Evolutionary conservation across 2,329 filamentous ascomycete genomes (phyloP).

Genomic region (Phyllosticta citriasiana): DNA sequence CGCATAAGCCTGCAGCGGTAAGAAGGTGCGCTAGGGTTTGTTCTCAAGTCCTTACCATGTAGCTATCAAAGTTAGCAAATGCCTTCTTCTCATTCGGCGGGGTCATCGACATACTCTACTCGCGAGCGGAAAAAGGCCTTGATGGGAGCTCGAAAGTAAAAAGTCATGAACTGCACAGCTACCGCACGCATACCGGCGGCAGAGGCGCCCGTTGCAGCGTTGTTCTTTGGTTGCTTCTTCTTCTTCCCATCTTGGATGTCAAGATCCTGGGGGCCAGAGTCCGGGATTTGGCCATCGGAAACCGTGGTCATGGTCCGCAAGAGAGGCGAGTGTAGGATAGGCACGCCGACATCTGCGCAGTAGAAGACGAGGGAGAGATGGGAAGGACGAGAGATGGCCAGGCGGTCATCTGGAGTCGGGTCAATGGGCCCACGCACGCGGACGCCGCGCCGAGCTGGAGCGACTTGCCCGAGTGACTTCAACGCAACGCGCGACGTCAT

Average conservation of each 20-base stretch:
- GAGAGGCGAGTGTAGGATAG: conserved; percentile 11
- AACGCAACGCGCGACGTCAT: conserved; percentile 2
- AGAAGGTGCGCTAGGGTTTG: not conserved
- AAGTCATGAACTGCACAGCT: conserved; percentile 65
- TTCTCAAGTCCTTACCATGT: conserved; percentile 34
- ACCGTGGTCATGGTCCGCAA: conserved; percentile 28
- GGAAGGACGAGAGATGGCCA: not conserved
- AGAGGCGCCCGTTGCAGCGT: conserved; percentile 63
- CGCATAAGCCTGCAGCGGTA: conserved; percentile 45
- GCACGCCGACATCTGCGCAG: conserved; percentile 4
- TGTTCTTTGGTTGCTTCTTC: conserved; percentile 41
- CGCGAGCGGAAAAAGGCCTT: conserved; percentile 88
- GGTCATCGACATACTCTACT: conserved; percentile 59
- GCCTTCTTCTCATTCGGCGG: not conserved
- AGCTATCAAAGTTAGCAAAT: conserved; percentile 28
- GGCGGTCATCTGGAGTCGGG: conserved; percentile 4
- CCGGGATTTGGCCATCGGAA: conserved; percentile 18
- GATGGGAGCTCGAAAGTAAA: conserved; percentile 83
- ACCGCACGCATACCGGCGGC: conserved; percentile 73
- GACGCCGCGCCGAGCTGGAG: not conserved
- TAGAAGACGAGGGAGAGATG: not conserved
- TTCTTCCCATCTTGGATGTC: conserved; percentile 5
- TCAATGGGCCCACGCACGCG: conserved; percentile 2
- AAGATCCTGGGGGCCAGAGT: conserved; percentile 1
- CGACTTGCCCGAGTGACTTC: no score